Percentiles rank a stretch among this genome's conserved stretches.
phyloP scores from a whole-genome alignment of 1,284 basidiomycete species.

The Ganoderma lucidum region DNA sequence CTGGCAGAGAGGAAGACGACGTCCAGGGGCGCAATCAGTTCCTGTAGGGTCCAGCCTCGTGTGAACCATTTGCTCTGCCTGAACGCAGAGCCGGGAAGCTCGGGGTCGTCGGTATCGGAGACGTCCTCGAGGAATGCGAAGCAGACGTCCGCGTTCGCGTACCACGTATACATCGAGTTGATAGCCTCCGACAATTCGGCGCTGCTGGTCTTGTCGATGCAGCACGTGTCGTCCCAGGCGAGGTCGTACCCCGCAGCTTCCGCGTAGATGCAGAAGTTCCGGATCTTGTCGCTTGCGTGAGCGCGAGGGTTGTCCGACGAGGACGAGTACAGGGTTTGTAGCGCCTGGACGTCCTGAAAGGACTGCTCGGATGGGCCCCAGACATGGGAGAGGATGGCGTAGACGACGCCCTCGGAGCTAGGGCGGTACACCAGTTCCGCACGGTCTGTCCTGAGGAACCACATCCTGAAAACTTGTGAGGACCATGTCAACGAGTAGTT shows the following conservation, averaged over 20 bases:
- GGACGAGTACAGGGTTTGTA: background rate
- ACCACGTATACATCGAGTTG: conserved; percentile 19
- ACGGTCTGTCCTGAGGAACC: conserved; percentile 18
- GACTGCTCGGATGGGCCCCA: conserved; percentile 20
- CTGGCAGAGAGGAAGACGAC: conserved; percentile 17
- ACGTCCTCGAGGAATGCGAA: conserved; percentile 15
- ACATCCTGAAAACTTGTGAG: conserved; percentile 9
- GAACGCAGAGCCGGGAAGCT: conserved; percentile 8
- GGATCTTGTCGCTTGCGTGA: conserved; percentile 10
- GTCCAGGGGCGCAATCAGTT: conserved; percentile 18
- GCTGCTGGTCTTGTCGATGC: conserved; percentile 22
- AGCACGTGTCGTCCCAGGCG: conserved; percentile 19
- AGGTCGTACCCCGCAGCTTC: conserved; percentile 12
- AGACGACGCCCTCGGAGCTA: conserved; percentile 9
- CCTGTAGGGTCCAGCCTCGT: conserved; percentile 18
- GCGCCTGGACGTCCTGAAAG: conserved; percentile 13
- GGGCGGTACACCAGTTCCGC: conserved; percentile 13
- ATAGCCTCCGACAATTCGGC: conserved; percentile 18
- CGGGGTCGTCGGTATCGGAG: conserved; percentile 11
- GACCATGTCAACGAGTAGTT: background rate
- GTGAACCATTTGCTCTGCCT: conserved; percentile 16
- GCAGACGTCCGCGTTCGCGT: conserved; percentile 15
- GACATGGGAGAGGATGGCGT: conserved; percentile 15
- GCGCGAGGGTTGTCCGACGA: conserved; percentile 8
- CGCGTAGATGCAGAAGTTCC: conserved; percentile 17